Percentiles rank a stretch among this genome's conserved stretches.
Evolutionary conservation across 1,139 yeast genomes (phyloP).

Genomic region (Geotrichum phurueaensis): DNA sequence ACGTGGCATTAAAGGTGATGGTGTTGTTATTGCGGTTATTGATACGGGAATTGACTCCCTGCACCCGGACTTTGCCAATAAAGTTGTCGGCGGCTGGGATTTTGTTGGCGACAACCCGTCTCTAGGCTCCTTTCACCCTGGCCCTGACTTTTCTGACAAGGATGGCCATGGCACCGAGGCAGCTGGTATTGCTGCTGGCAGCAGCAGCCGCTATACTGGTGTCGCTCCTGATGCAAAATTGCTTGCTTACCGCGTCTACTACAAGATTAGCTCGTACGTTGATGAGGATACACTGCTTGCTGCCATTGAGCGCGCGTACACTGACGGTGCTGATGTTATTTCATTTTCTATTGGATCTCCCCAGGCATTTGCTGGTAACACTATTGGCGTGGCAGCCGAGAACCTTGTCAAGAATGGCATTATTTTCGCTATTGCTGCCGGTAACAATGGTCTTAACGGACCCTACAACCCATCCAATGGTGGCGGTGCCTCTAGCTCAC

Average conservation of each 20-base stretch:
- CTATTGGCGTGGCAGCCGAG: background rate
- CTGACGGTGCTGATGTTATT: slow-evolving; percentile 23
- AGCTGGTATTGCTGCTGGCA: slow-evolving; percentile 47
- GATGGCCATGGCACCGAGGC: slow-evolving; percentile 60
- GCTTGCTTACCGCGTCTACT: background rate
- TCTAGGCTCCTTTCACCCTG: slow-evolving; percentile 4
- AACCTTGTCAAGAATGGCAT: slow-evolving; percentile 7
- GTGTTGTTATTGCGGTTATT: slow-evolving; percentile 20
- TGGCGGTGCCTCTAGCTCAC: background rate
- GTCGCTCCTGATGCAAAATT: slow-evolving; percentile 37
- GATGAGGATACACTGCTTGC: slow-evolving; percentile 20
- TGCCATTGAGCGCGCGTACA: slow-evolving; percentile 20
- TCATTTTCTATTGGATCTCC: slow-evolving; percentile 19
- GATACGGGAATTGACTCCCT: slow-evolving; percentile 24
- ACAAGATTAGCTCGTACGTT: background rate
- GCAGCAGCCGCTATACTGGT: slow-evolving; percentile 45
- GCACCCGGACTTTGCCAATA: slow-evolving; percentile 17
- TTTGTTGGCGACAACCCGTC: slow-evolving; percentile 17
- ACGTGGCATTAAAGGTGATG: slow-evolving; percentile 20
- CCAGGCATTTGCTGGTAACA: background rate
- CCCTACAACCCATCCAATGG: slow-evolving; percentile 4
- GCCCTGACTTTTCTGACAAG: slow-evolving; percentile 19
- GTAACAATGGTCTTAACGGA: slow-evolving; percentile 14
- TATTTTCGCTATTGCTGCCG: slow-evolving; percentile 12
- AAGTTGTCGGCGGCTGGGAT: slow-evolving; percentile 20